Conservation (phyloP, 179 eudicot genomes). For the Actinidia arguta region DNA sequence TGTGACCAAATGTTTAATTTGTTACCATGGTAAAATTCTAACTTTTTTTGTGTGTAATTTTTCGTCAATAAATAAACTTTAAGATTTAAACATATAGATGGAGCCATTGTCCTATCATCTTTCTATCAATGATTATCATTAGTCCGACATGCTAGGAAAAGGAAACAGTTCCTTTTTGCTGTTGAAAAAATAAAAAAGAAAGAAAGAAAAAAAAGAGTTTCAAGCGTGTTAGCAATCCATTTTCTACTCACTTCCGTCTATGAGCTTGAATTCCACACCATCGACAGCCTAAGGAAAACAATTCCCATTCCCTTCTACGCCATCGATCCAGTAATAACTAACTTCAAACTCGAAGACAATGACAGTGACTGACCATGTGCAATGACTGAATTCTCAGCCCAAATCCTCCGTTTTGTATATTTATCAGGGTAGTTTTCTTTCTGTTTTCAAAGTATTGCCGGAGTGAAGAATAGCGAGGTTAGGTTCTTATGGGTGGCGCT, state of each 20-base stretch:
- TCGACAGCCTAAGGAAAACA: conserved; percentile 33
- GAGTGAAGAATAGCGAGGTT: conserved; percentile 47
- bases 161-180: too few species aligned
- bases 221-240: neutral
- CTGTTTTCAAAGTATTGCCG: conserved; percentile 43
- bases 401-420: conserved; percentile 52
- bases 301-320: conserved; percentile 24
- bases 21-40: too few species aligned
- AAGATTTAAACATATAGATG: too few species aligned
- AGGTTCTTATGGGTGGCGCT: conserved; percentile 62
- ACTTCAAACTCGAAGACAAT: conserved; percentile 17
- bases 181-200: too few species aligned
- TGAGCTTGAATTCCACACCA: conserved; percentile 51
- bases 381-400: conserved; percentile 70
- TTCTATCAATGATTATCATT: too few species aligned
- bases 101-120: too few species aligned
- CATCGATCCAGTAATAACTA: conserved; percentile 40
- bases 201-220: too few species aligned
- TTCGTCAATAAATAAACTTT: too few species aligned
- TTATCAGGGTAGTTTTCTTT: conserved; percentile 69
- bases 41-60: too few species aligned
- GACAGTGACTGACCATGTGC: conserved; percentile 26
- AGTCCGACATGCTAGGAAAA: too few species aligned
- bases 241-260: conserved; percentile 51
- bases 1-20: too few species aligned